Base-by-base conservation (phyloP, 352 stramenopile species). In the Phytophthora ohioensis region DNA sequence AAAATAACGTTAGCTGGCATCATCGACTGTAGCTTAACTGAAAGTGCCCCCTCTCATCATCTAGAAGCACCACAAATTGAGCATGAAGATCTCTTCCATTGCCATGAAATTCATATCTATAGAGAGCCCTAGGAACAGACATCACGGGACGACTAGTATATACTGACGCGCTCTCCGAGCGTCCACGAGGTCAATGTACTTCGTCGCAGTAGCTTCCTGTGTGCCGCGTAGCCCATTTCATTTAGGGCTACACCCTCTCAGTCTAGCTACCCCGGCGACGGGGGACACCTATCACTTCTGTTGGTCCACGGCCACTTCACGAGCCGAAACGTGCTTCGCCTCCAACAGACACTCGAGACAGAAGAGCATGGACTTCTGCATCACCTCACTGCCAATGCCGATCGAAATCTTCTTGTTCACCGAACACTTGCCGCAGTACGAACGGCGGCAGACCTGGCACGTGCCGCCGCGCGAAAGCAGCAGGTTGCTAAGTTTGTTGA, bases 351-450 rank as follows among this genome's bases (percentile, higher is more conserved):
- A 85, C 43, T 85, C 67, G 10, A 85, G 68, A 60, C 78, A 85
- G 52, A 85, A 85, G 9, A 80, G 64, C 66, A 82, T 67, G 5
- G 55, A 67, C 58, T 82, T 80, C 42, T 74, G 58, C 43, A 85
- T 65, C 34, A 73, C 72, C 5, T 82, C 74, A 32, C 42, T 73
- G 7, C 73, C 75, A 10, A 80, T 74, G n/a, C 64, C 62, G 32
- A 82, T 60, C 30, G 63, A 75, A 47, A 85, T 80, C 49, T 79
- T 82, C 66, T 82, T 85, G 61, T 71, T 73, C 32, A 85, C 75
- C 0, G 73, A 80, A 54, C 78, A 85, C 47, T 79, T 82, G 39
- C 75, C 67, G 49, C 78, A 85, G 30, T 77, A 75, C 10, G 65
- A 68, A 42, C 64, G 71, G 15, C 78, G 78, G 53, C 78, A 85